Evolutionary conservation across 306 rosid genomes (phyloP).

Genomic region (Glycine soja): DNA sequence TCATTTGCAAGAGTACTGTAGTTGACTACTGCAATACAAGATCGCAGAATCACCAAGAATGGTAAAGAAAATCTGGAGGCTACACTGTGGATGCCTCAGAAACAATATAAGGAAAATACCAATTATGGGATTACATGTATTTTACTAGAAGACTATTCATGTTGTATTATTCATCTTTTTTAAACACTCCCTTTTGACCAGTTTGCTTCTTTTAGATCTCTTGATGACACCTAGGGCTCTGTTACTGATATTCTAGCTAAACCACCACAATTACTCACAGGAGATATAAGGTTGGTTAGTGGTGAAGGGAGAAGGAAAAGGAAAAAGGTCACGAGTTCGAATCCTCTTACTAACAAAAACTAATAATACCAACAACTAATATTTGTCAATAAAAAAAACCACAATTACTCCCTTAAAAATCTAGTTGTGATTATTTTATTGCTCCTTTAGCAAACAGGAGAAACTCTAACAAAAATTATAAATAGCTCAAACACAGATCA

Average conservation of each 20-base stretch:
- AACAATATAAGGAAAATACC: not conserved
- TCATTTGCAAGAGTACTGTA: constrained; percentile 1
- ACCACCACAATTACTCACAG: not conserved
- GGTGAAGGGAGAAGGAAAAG: too few species aligned
- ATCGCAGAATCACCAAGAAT: constrained; percentile 7
- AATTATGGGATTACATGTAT: not conserved
- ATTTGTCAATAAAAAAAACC: not conserved
- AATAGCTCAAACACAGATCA: not conserved
- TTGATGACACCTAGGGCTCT: not conserved
- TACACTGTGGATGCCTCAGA: not conserved
- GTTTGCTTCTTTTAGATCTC: constrained; percentile 2
- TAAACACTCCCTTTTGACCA: not conserved
- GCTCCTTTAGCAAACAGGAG: constrained; percentile 1
- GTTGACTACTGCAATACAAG: constrained; percentile 4
- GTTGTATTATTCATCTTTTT: not conserved
- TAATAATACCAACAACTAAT: not conserved
- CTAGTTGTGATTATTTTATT: not conserved
- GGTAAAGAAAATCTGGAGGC: constrained; percentile 9
- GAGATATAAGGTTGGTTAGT: too few species aligned
- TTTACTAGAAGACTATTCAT: not conserved
- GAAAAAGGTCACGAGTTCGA: too few species aligned
- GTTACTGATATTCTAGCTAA: constrained; percentile 2
- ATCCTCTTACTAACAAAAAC: too few species aligned
- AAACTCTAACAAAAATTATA: not conserved
- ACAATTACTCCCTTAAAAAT: not conserved